Evolutionary conservation across 768 basidiomycete genomes (phyloP), one percentile per base, ranked within the genome.

Genomic region (Trametes maxima): DNA sequence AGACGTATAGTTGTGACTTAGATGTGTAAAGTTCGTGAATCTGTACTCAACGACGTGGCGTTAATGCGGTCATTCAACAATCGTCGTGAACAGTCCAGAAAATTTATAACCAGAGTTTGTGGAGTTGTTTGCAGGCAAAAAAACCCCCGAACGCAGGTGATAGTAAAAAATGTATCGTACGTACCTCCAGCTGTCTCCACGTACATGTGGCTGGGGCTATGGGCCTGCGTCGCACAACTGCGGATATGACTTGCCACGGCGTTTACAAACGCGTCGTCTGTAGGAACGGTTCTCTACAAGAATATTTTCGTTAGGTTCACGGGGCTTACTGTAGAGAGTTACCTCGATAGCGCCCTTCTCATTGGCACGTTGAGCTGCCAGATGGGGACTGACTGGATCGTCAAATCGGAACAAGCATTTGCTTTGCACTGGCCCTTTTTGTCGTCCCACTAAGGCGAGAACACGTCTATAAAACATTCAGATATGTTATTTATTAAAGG

Each of bases 171-270:
- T 33, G 28, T 33, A 33, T 33, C 28, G 2, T n/a, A 67, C 85
- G 80, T 74, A 94, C 95, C 96, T 84, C 96, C 96, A 14, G 95
- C 96, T 10, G 96, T 95, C 75, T 98, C 96, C 47, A 98, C 76
- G 68, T 89, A 98, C 80, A 95, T 82, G 67, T 89, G 84, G 2
- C 81, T 78, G 13, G 66, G 68, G 11, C 67, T 67, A 2, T 58
- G 65, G 21, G 67, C 51, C 0, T 61, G 64, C 4, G 70, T 65
- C 1, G 87, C 86, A 68, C 84, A 84, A 24, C 73, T 62, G 36
- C 80, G 78, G n/a, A 92, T 83, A 65, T 90, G 82, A 39, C 76
- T 75, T 2, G 87, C 80, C 25, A 96, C 77, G 2, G 89, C 79
- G 49, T 81, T 80, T 28, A 90, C 77, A 43, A 95, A 82, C 0